Percentiles rank a stretch among this genome's conserved stretches.
Evolutionary conservation across 352 stramenopile genomes (phyloP).

Genomic region (Phytophthora pistaciae): DNA sequence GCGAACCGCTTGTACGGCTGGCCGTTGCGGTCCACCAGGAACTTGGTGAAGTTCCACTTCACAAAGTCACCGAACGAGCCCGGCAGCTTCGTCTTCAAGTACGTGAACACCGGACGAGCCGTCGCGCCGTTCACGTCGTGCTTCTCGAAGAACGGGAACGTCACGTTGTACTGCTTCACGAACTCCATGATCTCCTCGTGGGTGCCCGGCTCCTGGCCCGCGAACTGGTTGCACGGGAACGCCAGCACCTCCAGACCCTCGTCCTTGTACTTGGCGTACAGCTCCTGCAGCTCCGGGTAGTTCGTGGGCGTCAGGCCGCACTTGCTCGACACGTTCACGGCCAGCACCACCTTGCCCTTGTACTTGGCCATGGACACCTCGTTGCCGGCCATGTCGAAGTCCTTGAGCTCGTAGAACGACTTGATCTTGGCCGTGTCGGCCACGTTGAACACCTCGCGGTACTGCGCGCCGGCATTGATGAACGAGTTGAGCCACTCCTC

Average conservation of each 20-base stretch:
- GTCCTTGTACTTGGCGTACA: slow-evolving; percentile 70
- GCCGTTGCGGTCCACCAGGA: slow-evolving; percentile 89
- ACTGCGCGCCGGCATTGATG: slow-evolving; percentile 57
- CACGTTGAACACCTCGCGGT: slow-evolving; percentile 53
- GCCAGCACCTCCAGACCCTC: slow-evolving; percentile 70
- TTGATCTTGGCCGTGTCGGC: slow-evolving; percentile 43
- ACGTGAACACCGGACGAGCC: slow-evolving; percentile 81
- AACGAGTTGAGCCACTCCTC: slow-evolving; percentile 61
- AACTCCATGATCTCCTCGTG: slow-evolving; percentile 84
- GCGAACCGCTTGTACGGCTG: slow-evolving; percentile 50
- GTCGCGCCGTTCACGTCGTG: slow-evolving; percentile 84
- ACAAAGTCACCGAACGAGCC: slow-evolving; percentile 76
- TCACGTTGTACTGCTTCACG: slow-evolving; percentile 58
- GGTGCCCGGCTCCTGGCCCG: slow-evolving; percentile 34
- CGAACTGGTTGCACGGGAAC: slow-evolving; percentile 92
- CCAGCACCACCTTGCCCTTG: slow-evolving; percentile 65
- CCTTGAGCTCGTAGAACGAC: slow-evolving; percentile 85
- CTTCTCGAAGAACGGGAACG: slow-evolving; percentile 67
- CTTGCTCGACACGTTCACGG: slow-evolving; percentile 85
- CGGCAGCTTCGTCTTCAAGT: slow-evolving; percentile 78
- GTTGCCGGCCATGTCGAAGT: slow-evolving; percentile 70
- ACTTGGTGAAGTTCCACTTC: slow-evolving; percentile 93
- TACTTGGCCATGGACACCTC: slow-evolving; percentile 72
- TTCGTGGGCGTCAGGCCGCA: slow-evolving; percentile 84
- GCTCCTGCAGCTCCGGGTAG: slow-evolving; percentile 84